Evolutionary conservation across 495 filamentous ascomycete genomes (phyloP).

Genomic region (Filosporella fistucella): DNA sequence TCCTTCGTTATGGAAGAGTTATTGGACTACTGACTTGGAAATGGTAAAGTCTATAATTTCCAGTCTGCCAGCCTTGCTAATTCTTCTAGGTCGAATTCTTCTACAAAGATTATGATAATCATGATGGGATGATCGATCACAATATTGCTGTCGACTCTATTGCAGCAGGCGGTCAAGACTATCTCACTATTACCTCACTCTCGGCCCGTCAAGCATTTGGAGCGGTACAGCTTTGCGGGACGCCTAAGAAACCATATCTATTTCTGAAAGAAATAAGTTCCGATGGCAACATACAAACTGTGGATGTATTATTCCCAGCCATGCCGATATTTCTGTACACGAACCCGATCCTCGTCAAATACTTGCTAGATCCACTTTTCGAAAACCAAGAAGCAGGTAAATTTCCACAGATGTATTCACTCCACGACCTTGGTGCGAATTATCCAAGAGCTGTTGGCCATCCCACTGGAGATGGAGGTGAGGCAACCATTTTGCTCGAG

Average conservation of each 20-base stretch:
- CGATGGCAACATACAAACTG: conserved; percentile 89
- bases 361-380: conserved; percentile 81
- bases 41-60: conserved; percentile 30
- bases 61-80: conserved; percentile 3
- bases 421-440: conserved; percentile 84
- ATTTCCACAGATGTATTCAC: conserved; percentile 81
- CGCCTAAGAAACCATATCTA: conserved; percentile 68
- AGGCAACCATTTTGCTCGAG: conserved; percentile 5
- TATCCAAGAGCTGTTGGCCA: conserved; percentile 93
- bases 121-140: conserved; percentile 60
- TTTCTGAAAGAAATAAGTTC: conserved; percentile 96
- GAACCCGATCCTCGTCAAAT: conserved; percentile 77
- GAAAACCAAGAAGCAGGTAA: conserved; percentile 88
- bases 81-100: conserved; percentile 52
- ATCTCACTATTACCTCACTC: conserved; percentile 79
- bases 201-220: conserved; percentile 85
- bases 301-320: conserved; percentile 93
- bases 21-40: conserved; percentile 46
- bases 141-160: conserved; percentile 69
- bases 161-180: conserved; percentile 59
- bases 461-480: conserved; percentile 52
- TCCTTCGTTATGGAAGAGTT: conserved; percentile 76
- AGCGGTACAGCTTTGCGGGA: conserved; percentile 78
- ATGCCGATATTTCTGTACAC: conserved; percentile 89
- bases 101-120: conserved; percentile 59